Evolutionary conservation across 805 yeast species (phyloP), one percentile per base, ranked within the genome.

Genomic region (Myxozyma sirexii): DNA sequence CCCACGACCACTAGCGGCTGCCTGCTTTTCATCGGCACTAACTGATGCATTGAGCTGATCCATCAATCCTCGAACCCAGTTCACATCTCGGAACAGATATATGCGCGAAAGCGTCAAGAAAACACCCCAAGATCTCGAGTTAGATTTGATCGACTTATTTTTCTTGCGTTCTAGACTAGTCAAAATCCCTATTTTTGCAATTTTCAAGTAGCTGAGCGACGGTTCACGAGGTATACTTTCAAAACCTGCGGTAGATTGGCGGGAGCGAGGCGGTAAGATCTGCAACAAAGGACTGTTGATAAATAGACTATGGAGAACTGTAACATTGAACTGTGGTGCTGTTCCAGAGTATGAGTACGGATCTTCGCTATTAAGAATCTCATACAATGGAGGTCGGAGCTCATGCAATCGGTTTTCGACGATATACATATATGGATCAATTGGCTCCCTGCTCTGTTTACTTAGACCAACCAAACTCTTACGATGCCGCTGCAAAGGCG

Each of bases 51-150:
- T 23, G 10, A 65, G 49, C 37, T 67, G 69, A 38, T 60, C 67
- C 56, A 71, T 42, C 35, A 70, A 44, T 3, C 67, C 52, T 33
- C 70, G 66, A 48, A 76, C 66, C 78, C 79, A 75, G 1, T 69
- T 53, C 0, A 69, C 68, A 53, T 76, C 76, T 53, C 75, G 74
- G 67, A 77, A 77, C 37, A 77, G 64, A 56, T 77, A 77, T 4
- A 78, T 71, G 53, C 75, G 75, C 6, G 78, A 73, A 10, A 74
- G 70, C 1, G 80, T 78, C 37, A 77, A 67, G 12, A 77, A 66
- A 0, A 74, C 77, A 8, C 80, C 80, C 76, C 77, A 76, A 48
- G 75, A 76, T 23, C 72, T 69, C 77, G 76, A 74, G 53, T 26
- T 31, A 2, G 38, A 23, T 67, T 70, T n/a, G 70, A 68, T 23